A percentile compares a stretch with the other conserved stretches of the same genome.
These are phyloP conservation scores for Sapria himalayana DNA, from an alignment of 345 rosid genomes.

Conservation along the genomic window DNA sequence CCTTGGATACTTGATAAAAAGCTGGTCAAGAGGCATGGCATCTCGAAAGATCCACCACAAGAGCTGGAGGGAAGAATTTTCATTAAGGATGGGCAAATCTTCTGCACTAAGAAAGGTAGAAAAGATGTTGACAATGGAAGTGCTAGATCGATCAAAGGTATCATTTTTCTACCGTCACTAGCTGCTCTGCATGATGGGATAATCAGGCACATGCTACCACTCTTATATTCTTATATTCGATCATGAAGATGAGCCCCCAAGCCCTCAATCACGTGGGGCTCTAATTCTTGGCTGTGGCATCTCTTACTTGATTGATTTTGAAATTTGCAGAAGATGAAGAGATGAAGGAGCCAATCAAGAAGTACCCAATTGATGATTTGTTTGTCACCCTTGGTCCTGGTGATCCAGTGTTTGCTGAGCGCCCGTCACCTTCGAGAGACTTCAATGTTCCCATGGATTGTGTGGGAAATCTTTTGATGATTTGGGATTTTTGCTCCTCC, in stretches of 20 bases:
- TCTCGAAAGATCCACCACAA: constrained; percentile 44
- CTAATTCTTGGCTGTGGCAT: too few species aligned
- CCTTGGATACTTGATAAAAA: constrained; percentile 80
- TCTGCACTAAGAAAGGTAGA: constrained; percentile 19
- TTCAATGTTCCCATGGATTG: constrained; percentile 57
- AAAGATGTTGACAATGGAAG: too few species aligned
- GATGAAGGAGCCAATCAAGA: constrained; percentile 23
- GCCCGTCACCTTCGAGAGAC: constrained; percentile 64
- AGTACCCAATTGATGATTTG: constrained; percentile 81
- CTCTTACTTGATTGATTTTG: too few species aligned
- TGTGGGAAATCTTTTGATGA: constrained; percentile 75
- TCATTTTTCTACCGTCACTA: too few species aligned
- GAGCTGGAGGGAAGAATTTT: constrained; percentile 32
- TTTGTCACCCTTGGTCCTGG: constrained; percentile 47
- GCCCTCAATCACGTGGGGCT: too few species aligned
- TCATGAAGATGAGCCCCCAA: too few species aligned
- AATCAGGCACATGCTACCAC: too few species aligned
- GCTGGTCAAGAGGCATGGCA: constrained; percentile 42
- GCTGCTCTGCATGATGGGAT: too few species aligned
- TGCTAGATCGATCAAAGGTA: too few species aligned
- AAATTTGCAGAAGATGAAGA: constrained; percentile 27
- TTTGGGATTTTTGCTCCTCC: constrained; percentile 92
- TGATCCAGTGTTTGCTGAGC: constrained; percentile 45
- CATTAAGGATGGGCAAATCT: constrained; percentile 41
- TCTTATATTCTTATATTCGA: too few species aligned